These are phyloP conservation scores for Blastobotrys parvus DNA, from an alignment of 805 yeast species.

Conservation along the genomic window DNA sequence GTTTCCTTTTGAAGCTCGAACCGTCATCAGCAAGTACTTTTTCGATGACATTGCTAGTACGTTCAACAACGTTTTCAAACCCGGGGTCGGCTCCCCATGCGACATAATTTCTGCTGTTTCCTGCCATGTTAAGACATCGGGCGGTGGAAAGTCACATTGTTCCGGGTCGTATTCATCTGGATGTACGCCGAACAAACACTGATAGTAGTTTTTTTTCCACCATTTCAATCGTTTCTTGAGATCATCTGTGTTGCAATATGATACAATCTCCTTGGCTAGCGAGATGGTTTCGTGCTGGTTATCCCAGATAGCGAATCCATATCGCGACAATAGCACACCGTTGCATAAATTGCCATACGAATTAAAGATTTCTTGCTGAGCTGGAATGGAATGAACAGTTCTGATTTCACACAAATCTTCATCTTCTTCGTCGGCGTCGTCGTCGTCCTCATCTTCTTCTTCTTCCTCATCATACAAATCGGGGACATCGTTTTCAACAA, in stretches of 20 bases:
- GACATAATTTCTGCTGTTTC: constrained; percentile 13
- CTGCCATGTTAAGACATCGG: constrained; percentile 15
- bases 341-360: constrained; percentile 74
- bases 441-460: constrained; percentile 19
- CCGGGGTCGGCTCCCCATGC: constrained; percentile 14
- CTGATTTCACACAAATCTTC: constrained; percentile 62
- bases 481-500: constrained; percentile 16
- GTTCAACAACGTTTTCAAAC: constrained; percentile 9
- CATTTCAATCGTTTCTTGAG: constrained; percentile 28
- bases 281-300: constrained; percentile 50
- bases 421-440: constrained; percentile 22
- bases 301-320: constrained; percentile 62
- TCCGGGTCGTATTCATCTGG: constrained; percentile 16
- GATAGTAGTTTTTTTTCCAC: constrained; percentile 43
- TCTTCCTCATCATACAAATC: constrained; percentile 24
- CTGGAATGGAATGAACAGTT: constrained; percentile 34
- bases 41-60: constrained; percentile 14
- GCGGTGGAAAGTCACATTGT: constrained; percentile 9
- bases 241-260: constrained; percentile 26
- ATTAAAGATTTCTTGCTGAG: constrained; percentile 62
- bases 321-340: constrained; percentile 57
- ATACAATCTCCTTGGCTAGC: constrained; percentile 44
- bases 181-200: constrained; percentile 21
- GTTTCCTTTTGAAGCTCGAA: constrained; percentile 14
- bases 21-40: constrained; percentile 11